Conservation (phyloP, 768 basidiomycete species). For the Auricularia sp. region DNA sequence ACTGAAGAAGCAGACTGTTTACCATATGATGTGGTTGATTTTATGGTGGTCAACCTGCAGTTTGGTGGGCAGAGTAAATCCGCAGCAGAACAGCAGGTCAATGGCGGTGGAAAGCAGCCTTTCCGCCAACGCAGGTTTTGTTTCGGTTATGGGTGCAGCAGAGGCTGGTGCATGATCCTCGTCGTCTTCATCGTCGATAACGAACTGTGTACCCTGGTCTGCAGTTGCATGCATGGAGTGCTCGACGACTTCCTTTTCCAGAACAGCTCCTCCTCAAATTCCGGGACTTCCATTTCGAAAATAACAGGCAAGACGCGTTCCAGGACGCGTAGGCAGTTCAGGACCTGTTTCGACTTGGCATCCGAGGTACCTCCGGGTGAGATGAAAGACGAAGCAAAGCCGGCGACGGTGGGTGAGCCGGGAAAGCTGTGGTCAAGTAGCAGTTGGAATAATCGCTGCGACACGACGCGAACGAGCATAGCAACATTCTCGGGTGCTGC, state of each 20-base stretch:
- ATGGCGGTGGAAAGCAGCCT: conserved; percentile 67
- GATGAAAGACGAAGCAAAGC: conserved; percentile 44
- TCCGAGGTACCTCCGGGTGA: conserved; percentile 28
- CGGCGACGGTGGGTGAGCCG: conserved; percentile 46
- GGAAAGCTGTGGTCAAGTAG: conserved; percentile 78
- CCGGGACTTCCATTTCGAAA: conserved; percentile 68
- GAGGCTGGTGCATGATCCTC: conserved; percentile 22
- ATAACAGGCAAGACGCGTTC: conserved; percentile 85
- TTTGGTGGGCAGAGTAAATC: conserved; percentile 78
- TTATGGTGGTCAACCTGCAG: conserved; percentile 72
- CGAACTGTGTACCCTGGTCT: conserved; percentile 47
- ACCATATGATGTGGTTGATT: conserved; percentile 86
- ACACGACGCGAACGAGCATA: conserved; percentile 65
- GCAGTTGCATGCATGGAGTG: conserved; percentile 25
- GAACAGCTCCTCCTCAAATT: conserved; percentile 70
- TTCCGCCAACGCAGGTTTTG: conserved; percentile 70
- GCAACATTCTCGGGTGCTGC: conserved; percentile 82
- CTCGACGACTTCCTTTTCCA: conserved; percentile 62
- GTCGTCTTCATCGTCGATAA: conserved; percentile 81
- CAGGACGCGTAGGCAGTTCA: conserved; percentile 88
- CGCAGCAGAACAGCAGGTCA: conserved; percentile 88
- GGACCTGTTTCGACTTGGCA: conserved; percentile 70
- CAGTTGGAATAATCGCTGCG: conserved; percentile 60
- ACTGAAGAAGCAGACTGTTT: conserved; percentile 19
- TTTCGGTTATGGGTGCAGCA: conserved; percentile 30